A percentile compares a stretch with the other conserved stretches of the same genome.
phyloP scores from a whole-genome alignment of 1,284 basidiomycete species.

The Entoloma clypeatum region DNA sequence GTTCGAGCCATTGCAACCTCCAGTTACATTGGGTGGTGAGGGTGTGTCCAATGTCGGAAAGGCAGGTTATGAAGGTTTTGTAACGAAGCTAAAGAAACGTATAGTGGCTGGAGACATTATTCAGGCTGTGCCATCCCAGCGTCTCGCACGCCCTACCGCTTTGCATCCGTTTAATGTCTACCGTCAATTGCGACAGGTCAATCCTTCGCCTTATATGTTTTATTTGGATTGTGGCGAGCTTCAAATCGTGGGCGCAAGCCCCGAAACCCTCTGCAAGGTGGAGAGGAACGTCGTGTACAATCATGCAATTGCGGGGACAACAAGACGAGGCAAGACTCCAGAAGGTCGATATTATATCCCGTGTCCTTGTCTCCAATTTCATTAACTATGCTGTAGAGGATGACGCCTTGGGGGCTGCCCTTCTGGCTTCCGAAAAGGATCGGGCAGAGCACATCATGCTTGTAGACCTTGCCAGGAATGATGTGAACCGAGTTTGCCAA shows the following conservation, averaged over 20 bases:
- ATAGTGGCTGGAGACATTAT: conserved; percentile 98
- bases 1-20: conserved; percentile 64
- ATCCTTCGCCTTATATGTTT: conserved; percentile 99
- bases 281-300: conserved; percentile 91
- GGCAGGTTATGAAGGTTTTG: conserved; percentile 89
- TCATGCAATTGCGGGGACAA: conserved; percentile 98
- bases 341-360: conserved; percentile 57
- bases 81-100: conserved; percentile 89
- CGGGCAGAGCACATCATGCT: conserved; percentile 99
- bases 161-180: conserved; percentile 98
- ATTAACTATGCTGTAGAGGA: conserved; percentile 66
- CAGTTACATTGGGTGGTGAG: conserved; percentile 68
- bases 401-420: conserved; percentile 66
- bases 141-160: conserved; percentile 79
- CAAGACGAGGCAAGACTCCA: conserved; percentile 78
- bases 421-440: conserved; percentile 89
- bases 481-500: conserved; percentile 96
- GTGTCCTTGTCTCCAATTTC: conserved; percentile 8
- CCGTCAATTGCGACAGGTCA: conserved; percentile 88
- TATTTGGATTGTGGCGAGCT: conserved; percentile 92
- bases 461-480: conserved; percentile 98
- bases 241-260: conserved; percentile 95
- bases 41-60: conserved; percentile 91
- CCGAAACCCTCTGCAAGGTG: conserved; percentile 97
- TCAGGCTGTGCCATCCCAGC: conserved; percentile 96